phyloP scores from a whole-genome alignment of 805 yeast species.

The Wickerhamiella sergipiensis region DNA sequence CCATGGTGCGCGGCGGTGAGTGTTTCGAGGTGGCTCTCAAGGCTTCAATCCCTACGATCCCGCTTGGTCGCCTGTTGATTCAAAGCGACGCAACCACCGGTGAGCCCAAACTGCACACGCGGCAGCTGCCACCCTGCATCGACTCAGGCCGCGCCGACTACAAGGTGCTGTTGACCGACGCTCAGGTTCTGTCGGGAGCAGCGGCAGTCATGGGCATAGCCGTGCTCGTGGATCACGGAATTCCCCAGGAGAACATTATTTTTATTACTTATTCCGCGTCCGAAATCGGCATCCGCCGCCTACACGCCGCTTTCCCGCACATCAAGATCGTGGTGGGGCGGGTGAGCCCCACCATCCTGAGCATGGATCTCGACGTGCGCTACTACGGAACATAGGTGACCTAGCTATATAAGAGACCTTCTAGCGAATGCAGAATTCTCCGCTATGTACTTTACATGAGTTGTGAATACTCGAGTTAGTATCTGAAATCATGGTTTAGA shows the following conservation, averaged over 20 bases:
- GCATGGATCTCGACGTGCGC: slow-evolving; percentile 56
- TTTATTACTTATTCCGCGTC: slow-evolving; percentile 64
- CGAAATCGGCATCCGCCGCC: slow-evolving; percentile 60
- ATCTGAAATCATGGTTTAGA: no score
- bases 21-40: slow-evolving; percentile 73
- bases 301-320: slow-evolving; percentile 57
- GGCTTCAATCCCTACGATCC: slow-evolving; percentile 62
- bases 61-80: slow-evolving; percentile 70
- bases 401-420: not conserved
- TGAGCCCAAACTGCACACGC: slow-evolving; percentile 85
- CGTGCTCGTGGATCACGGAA: slow-evolving; percentile 70
- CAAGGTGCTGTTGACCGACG: slow-evolving; percentile 61
- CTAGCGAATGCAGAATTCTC: no score
- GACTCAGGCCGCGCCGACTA: slow-evolving; percentile 10
- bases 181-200: slow-evolving; percentile 84
- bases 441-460: no score
- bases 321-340: slow-evolving; percentile 60
- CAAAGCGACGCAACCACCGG: slow-evolving; percentile 84
- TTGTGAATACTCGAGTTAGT: no score
- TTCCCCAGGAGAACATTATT: slow-evolving; percentile 44
- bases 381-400: slow-evolving; percentile 53
- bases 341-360: slow-evolving; percentile 40
- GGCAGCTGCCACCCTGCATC: slow-evolving; percentile 43
- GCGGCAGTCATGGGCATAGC: slow-evolving; percentile 91
- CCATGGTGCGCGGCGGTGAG: slow-evolving; percentile 82